phyloP scores from a whole-genome alignment of 139 green algal genomes.

The Coelastrella sp. region DNA sequence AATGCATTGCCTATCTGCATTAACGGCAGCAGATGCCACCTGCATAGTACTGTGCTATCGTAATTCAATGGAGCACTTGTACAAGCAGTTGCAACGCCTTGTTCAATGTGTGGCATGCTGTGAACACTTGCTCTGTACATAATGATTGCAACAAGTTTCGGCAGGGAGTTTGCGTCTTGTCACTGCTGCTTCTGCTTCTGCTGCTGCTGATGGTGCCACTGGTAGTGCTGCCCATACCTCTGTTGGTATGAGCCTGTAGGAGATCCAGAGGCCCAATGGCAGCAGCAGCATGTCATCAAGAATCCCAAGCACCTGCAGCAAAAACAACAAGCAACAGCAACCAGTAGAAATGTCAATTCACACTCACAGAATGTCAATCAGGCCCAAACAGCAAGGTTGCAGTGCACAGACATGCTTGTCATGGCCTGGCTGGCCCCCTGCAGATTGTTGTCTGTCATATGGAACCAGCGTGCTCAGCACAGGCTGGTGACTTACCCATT shows the following conservation, averaged over 20 bases:
- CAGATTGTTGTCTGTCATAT: neutral
- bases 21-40: too few relatives aligned
- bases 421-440: too few relatives aligned
- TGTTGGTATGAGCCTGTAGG: slow-evolving; percentile 52
- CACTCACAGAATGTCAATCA: too few relatives aligned
- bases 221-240: neutral
- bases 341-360: too few relatives aligned
- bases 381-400: too few relatives aligned
- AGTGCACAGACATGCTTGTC: too few relatives aligned
- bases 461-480: neutral
- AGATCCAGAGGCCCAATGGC: slow-evolving; percentile 53
- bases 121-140: neutral
- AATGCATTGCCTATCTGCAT: too few relatives aligned
- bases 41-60: too few relatives aligned
- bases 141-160: neutral
- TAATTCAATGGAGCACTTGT: too few relatives aligned
- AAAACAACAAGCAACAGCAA: too few relatives aligned
- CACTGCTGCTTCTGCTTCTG: neutral
- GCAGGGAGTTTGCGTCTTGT: neutral
- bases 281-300: slow-evolving; percentile 73
- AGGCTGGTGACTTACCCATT: neutral
- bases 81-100: too few relatives aligned
- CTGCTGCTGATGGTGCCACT: neutral
- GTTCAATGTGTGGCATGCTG: neutral
- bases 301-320: slow-evolving; percentile 24